Conservation (phyloP, 2,329 filamentous ascomycete species). For the Monilinia fructicola region DNA sequence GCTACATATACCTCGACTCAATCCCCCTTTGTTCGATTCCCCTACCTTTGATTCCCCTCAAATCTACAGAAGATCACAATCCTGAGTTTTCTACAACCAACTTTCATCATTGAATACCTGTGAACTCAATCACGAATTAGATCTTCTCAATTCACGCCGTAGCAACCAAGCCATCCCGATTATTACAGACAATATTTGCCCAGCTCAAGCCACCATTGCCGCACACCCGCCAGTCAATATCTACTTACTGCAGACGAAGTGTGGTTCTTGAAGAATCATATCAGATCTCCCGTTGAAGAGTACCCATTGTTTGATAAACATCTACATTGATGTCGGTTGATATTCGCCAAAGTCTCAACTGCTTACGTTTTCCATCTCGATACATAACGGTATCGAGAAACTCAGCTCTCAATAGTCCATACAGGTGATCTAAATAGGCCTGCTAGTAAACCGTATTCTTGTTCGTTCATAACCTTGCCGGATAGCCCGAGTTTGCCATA, state of each 20-base stretch:
- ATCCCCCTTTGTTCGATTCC: constrained; percentile 1
- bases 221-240: neutral
- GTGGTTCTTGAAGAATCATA: constrained; percentile 8
- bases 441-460: constrained; percentile 39
- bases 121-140: neutral
- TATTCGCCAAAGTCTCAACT: constrained; percentile 53
- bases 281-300: neutral
- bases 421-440: constrained; percentile 48
- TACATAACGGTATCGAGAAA: constrained; percentile 56
- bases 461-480: constrained; percentile 21
- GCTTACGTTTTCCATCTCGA: constrained; percentile 55
- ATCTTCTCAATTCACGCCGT: neutral
- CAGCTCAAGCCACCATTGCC: neutral
- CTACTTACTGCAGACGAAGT: neutral
- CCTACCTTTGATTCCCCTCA: neutral
- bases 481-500: constrained; percentile 29
- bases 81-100: neutral
- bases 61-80: neutral
- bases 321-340: constrained; percentile 58
- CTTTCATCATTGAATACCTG: neutral
- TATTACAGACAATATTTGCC: neutral
- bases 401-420: constrained; percentile 55
- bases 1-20: constrained; percentile 23
- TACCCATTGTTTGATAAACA: constrained; percentile 26
- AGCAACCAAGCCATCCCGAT: neutral